phyloP scores from a whole-genome alignment of 176 grass and related monocot genomes.

The Ampelocalamus luodianensis region DNA sequence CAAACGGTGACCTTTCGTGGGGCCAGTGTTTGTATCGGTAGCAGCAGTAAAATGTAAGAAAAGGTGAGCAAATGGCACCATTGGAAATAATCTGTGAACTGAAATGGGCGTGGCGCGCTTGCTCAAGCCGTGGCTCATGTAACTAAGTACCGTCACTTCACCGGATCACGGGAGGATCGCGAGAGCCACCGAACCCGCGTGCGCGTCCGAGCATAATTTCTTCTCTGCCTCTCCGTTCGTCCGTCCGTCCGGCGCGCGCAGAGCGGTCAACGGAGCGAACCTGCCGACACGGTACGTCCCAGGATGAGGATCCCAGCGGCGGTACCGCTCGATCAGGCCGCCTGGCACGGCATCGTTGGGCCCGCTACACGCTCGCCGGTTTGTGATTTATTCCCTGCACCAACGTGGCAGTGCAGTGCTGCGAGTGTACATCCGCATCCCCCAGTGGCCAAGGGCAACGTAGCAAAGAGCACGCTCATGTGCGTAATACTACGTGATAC shows the following conservation, averaged over 20 bases:
- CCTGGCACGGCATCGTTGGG: background rate
- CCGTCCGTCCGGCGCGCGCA: background rate
- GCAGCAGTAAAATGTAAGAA: background rate
- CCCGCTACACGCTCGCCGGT: background rate
- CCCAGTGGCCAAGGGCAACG: background rate
- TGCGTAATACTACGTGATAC: background rate
- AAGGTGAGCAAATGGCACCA: background rate
- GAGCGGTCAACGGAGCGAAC: background rate
- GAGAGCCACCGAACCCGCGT: background rate
- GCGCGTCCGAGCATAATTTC: background rate
- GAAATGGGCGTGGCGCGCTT: background rate
- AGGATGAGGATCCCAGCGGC: no score
- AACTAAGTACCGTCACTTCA: background rate
- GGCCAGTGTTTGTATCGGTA: background rate
- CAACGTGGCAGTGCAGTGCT: background rate
- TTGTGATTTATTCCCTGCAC: background rate
- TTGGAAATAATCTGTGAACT: background rate
- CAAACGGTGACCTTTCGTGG: background rate
- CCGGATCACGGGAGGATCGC: slow-evolving; percentile 11
- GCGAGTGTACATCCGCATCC: background rate
- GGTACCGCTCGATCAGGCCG: no score
- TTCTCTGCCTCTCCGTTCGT: background rate
- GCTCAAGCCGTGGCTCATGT: background rate
- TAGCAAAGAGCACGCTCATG: background rate
- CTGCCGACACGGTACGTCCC: background rate